Conservation (phyloP, 768 basidiomycete species). For the Auricularia auricula-judae region DNA sequence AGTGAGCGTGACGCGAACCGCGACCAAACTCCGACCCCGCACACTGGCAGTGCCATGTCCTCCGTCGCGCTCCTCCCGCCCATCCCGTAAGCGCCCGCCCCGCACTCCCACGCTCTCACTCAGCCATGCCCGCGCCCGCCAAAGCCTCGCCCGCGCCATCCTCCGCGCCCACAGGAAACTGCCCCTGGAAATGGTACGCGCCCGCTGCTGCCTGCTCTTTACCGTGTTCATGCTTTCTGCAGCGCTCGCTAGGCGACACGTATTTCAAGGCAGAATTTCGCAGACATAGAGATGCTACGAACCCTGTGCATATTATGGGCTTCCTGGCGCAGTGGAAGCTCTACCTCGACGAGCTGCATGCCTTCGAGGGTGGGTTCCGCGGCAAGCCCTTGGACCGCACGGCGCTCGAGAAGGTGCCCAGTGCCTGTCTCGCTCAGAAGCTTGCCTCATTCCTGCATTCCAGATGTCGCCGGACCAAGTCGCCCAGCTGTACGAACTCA, state of each 20-base stretch:
- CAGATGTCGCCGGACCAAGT: slow-evolving; percentile 88
- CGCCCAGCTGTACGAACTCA: slow-evolving; percentile 88
- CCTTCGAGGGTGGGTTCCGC: slow-evolving; percentile 36
- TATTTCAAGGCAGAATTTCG: slow-evolving; percentile 67
- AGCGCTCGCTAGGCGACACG: slow-evolving; percentile 26
- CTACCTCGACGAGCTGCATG: slow-evolving; percentile 69
- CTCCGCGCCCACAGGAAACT: slow-evolving; percentile 25
- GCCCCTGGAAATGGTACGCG: slow-evolving; percentile 18
- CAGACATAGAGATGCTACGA: slow-evolving; percentile 64
- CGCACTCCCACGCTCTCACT: neutral
- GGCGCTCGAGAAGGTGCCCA: slow-evolving; percentile 59
- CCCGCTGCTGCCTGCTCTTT: neutral
- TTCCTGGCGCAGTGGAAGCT: slow-evolving; percentile 94
- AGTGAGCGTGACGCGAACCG: neutral
- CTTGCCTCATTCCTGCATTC: slow-evolving; percentile 1
- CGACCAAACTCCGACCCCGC: neutral
- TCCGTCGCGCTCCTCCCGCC: neutral
- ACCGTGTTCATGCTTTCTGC: slow-evolving; percentile 11
- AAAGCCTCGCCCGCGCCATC: slow-evolving; percentile 26
- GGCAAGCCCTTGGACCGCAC: slow-evolving; percentile 63
- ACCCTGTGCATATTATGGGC: slow-evolving; percentile 86
- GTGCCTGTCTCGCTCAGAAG: neutral
- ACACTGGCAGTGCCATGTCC: neutral
- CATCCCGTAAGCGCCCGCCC: neutral
- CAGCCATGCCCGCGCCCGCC: neutral